A percentile compares a stretch with the other conserved stretches of the same genome.
Evolutionary conservation across 192 early-diverging fungal species (phyloP).

Genomic region (Mortierella antarctica): DNA sequence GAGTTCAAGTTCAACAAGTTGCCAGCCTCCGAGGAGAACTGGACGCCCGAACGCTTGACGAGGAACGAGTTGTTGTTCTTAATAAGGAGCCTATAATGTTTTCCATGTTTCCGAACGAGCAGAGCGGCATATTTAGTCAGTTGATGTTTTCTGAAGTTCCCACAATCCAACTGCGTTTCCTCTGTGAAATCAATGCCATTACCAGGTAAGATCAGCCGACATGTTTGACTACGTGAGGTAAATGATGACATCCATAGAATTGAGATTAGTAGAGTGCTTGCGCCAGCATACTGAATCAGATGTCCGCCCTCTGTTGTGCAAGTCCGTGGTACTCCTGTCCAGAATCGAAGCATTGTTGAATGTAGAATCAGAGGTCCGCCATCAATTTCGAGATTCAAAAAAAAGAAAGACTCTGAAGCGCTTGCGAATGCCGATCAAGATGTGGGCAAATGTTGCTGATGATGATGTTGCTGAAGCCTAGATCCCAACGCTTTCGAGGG

Average conservation of each 20-base stretch:
- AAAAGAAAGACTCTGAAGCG: neutral
- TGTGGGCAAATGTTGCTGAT: neutral
- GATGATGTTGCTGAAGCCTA: neutral
- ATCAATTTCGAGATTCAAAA: constrained; percentile 12
- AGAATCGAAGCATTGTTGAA: neutral
- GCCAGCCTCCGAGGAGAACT: constrained; percentile 77
- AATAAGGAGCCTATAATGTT: constrained; percentile 65
- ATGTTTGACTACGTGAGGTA: constrained; percentile 40
- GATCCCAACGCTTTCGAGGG: neutral
- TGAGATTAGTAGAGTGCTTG: neutral
- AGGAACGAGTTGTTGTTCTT: constrained; percentile 83
- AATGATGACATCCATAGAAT: neutral
- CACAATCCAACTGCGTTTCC: neutral
- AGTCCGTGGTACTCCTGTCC: neutral
- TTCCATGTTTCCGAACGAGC: neutral
- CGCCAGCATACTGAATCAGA: constrained; percentile 3
- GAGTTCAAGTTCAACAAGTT: constrained; percentile 86
- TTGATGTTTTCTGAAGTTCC: neutral
- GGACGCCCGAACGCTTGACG: constrained; percentile 81
- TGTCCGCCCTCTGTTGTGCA: constrained; percentile 4
- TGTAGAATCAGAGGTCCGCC: constrained; percentile 19
- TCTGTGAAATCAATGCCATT: neutral
- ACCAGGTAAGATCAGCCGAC: constrained; percentile 59
- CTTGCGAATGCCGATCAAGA: neutral
- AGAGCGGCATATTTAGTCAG: neutral